phyloP scores from a whole-genome alignment of 768 basidiomycete genomes.

The Exsudoporus frostii region DNA sequence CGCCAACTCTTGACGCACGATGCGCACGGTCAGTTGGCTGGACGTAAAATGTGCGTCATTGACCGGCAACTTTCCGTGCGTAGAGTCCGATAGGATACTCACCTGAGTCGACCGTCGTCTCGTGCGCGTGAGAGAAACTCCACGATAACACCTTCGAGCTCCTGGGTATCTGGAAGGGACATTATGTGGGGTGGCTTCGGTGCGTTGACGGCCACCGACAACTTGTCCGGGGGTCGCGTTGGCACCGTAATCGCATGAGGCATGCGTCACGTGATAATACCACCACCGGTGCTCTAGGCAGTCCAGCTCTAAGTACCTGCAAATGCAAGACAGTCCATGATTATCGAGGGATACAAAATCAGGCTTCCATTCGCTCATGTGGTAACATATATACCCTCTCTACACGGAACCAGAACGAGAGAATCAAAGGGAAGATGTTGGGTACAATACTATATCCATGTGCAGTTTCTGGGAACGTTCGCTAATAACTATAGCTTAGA shows the following conservation, averaged over 20 bases:
- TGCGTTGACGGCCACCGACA: not conserved
- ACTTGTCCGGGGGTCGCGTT: not conserved
- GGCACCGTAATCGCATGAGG: too few relatives aligned
- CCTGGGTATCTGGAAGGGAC: constrained; percentile 13
- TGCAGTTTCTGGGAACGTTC: too few relatives aligned
- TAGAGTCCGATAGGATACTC: not conserved
- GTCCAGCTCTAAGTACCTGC: too few relatives aligned
- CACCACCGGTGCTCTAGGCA: too few relatives aligned
- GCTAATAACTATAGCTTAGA: constrained; percentile 44
- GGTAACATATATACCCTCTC: not conserved
- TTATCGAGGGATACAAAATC: not conserved
- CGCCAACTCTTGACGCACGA: constrained; percentile 52
- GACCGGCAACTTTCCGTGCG: not conserved
- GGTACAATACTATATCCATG: not conserved
- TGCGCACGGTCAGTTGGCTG: constrained; percentile 42
- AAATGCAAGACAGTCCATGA: too few relatives aligned
- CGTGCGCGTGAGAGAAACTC: constrained; percentile 23
- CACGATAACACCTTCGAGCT: constrained; percentile 18
- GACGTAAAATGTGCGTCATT: constrained; percentile 1
- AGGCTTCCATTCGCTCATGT: not conserved
- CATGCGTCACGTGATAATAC: constrained; percentile 15
- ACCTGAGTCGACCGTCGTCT: constrained; percentile 21
- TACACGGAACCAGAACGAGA: not conserved
- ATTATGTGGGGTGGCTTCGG: not conserved
- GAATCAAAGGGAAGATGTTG: not conserved